Evolutionary conservation across 2,329 filamentous ascomycete species (phyloP), one percentile per base, ranked within the genome.

Genomic region (Cryphonectria naterciae): DNA sequence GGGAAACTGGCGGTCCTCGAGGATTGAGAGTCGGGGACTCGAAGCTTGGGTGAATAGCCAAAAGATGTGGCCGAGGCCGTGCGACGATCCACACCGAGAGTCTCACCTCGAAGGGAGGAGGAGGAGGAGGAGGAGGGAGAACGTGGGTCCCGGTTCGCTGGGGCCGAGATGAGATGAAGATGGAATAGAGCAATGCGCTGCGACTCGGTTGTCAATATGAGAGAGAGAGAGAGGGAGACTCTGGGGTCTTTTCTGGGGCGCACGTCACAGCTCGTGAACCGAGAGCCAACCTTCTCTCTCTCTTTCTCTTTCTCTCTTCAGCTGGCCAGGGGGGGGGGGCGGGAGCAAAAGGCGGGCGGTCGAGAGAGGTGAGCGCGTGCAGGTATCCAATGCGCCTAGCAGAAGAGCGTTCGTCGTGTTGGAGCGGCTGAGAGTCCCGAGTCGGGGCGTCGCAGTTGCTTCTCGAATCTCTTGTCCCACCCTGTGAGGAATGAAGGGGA

Each of bases 61-160:
- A 35, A 15, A 28, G 15, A n/a, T 35, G 54, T 62, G 28, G 46
- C 41, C 39, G 58, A 28, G 37, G 3, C n/a, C 41, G 41, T 56
- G 60, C 56, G 37, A 35, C 66, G 66, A 39, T 61, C 43, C 66
- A 68, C 41, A 62, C 39, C 63, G 41, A 65, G 56, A 37, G 32
- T 52, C 64, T 66, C 64, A 41, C 64, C 49, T 52, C 49, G 46
- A 39, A 22, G 28, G 19, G 43, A n/a, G 28, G 19, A 10, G 28
- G 35, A 52, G 46, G 15, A 22, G 46, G 15, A 22, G 28, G 28
- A 22, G 28, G 35, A 52, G 32, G 25, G n/a, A 43, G 49, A 13
- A 22, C 54, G 65, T 62, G 66, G 66, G 56, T 68, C 66, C 56
- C 58, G 39, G 22, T 32, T 62, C 56, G 58, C 66, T 52, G 56